Conservation (phyloP, 805 yeast genomes). For the Suhomyces kilbournensis region DNA sequence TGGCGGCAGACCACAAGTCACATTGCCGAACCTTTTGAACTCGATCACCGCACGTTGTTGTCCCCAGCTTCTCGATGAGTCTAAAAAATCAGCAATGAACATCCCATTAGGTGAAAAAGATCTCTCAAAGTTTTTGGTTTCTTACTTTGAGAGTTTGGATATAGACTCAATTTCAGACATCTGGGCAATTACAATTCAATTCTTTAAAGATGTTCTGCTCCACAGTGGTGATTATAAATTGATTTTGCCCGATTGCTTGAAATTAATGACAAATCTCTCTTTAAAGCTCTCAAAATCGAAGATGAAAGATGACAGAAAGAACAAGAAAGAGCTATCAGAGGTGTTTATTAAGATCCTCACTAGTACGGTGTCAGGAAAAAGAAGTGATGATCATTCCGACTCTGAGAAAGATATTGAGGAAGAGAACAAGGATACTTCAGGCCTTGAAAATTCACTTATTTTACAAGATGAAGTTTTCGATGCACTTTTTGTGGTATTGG, state of each 20-base stretch:
- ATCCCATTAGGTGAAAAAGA: conserved; percentile 44
- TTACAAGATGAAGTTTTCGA: conserved; percentile 45
- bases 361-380: conserved; percentile 7
- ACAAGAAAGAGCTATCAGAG: conserved; percentile 55
- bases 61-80: conserved; percentile 28
- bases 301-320: conserved; percentile 58
- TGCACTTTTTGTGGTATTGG: conserved; percentile 31
- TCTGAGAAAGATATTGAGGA: conserved; percentile 12
- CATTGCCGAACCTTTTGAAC: conserved; percentile 65
- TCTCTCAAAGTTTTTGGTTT: conserved; percentile 52
- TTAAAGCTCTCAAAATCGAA: conserved; percentile 56
- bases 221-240: conserved; percentile 46
- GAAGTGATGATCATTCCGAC: conserved; percentile 13
- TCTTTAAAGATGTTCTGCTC: conserved; percentile 56
- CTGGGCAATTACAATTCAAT: conserved; percentile 56
- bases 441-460: conserved; percentile 5
- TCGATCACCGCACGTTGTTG: conserved; percentile 49
- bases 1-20: conserved; percentile 74
- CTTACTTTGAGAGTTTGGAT: conserved; percentile 65
- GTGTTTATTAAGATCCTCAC: conserved; percentile 30
- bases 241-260: conserved; percentile 52
- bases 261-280: conserved; percentile 50
- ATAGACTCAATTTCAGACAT: conserved; percentile 78
- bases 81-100: conserved; percentile 45
- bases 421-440: conserved; percentile 6